Evolutionary conservation across 108 stramenopile genomes (phyloP), one percentile per base, ranked within the genome.

Genomic region (Cyclotella choctawhatcheeana): DNA sequence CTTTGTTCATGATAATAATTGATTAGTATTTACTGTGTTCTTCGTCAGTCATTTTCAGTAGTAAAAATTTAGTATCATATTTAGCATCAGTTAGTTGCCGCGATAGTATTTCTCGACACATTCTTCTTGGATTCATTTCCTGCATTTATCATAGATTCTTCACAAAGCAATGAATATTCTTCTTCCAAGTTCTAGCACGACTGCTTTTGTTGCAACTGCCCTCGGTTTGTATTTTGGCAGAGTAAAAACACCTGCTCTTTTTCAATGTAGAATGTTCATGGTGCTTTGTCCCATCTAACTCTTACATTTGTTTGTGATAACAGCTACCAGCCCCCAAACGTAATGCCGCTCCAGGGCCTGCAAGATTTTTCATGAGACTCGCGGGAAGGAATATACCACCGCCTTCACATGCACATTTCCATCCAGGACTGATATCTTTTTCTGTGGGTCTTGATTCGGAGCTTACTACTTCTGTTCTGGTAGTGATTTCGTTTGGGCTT

Each of bases 401-500:
- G 26, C 67, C 65, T 55, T 79, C 79, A 64, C 79, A 80, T 7
- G 61, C 79, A 62, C 79, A 80, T 55, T 68, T 68, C 79, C 79
- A 80, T 5, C 67, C 76, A 32, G 62, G 34, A 16, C 53, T 59
- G 56, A 1, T 62, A n/a, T n/a, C n/a, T 14, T 61, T 59, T 44
- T 27, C 54, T 4, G 30, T 24, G 31, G 2, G 44, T 16, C 43
- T 60, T 26, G 35, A 22, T 6, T 40, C 59, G 16, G 18, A 21
- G 25, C 24, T 60, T 60, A 20, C 20, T 1, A 18, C 37, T 1
- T 60, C 40, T 40, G 35, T 4, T 21, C 33, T 58, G 29, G n/a
- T 31, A 16, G 56, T 6, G 37, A 6, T 40, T 12, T 40, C 8
- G 12, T 40, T 12, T 40, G 37, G 6, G 37, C n/a, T n/a, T n/a